Evolutionary conservation across 805 yeast genomes (phyloP).

Genomic region (Komagataella kurtzmanii): DNA sequence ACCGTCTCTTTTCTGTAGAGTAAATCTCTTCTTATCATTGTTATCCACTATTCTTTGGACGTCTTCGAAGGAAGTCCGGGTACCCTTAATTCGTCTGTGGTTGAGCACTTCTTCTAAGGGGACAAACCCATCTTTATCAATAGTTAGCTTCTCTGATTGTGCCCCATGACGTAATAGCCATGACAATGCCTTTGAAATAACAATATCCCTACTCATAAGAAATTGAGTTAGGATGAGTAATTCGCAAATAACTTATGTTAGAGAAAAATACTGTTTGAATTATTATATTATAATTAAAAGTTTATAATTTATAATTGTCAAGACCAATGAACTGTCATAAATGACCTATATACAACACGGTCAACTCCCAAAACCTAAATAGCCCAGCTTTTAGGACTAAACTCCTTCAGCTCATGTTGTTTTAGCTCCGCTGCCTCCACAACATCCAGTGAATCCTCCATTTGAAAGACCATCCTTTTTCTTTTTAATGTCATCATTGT

Average conservation of each 20-base stretch:
- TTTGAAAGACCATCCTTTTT: conserved; percentile 24
- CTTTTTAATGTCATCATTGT: conserved; percentile 65
- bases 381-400: neutral
- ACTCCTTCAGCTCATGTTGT: conserved; percentile 1
- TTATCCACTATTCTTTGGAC: conserved; percentile 43
- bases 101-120: conserved; percentile 34
- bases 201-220: conserved; percentile 20
- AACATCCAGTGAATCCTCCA: conserved; percentile 44
- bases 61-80: conserved; percentile 41
- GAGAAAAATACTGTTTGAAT: neutral
- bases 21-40: conserved; percentile 65
- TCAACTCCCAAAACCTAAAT: neutral
- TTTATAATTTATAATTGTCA: neutral
- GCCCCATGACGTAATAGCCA: conserved; percentile 86
- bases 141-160: conserved; percentile 42
- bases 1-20: conserved; percentile 21
- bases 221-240: neutral
- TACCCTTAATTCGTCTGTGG: conserved; percentile 45
- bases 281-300: too few species aligned
- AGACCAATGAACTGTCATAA: neutral
- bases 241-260: neutral
- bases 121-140: conserved; percentile 60
- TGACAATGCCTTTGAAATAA: conserved; percentile 63
- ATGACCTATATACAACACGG: neutral
- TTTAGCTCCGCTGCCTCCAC: conserved; percentile 32